Evolutionary conservation across 164 flowering plant species (phyloP), one percentile per base, ranked within the genome.

Genomic region (Liquidambar formosana): DNA sequence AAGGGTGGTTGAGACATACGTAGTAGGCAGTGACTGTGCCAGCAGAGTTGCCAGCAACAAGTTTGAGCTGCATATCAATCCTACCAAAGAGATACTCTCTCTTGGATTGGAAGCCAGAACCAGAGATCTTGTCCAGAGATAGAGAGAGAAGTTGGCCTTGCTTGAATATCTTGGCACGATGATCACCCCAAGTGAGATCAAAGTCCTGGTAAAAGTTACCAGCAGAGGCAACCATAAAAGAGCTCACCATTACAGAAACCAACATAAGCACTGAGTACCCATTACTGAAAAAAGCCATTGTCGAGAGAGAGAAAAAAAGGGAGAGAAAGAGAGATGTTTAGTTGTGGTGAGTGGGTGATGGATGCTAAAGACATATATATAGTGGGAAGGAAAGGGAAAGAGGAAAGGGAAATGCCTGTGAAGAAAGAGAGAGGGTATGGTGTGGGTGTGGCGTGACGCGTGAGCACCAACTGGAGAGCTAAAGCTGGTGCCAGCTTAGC

Each of bases 71-170:
- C 79, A 79, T 75, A 45, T 79, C 82, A 69, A 83, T 80, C 59
- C 82, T 80, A 16, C 85, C 85, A 72, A 82, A 82, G 13, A 82
- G 49, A 46, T 79, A 80, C 64, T 82, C 83, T 48, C 58, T 77
- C 80, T 80, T 82, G 53, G 85, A 82, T 63, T 74, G 70, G 49
- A 82, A 82, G 4, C 85, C 85, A 64, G 85, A 82, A 53, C 85
- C 85, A 46, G 85, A 82, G 22, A 64, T 72, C 64, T 26, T 73
- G 57, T 82, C 85, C 13, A 82, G 56, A 12, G 83, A 79, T 47
- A 79, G 28, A 33, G 83, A 79, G 10, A 82, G 78, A 64, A 79
- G 79, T 71, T 79, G 73, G 0, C 85, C 85, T 14, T 79, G 73
- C 5, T 52, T 52, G 75, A 77, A 77, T 18, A 82, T 77, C 78